Evolutionary conservation across 2,329 filamentous ascomycete species (phyloP), one percentile per base, ranked within the genome.

Genomic region (Pseudogymnoascus sp.): DNA sequence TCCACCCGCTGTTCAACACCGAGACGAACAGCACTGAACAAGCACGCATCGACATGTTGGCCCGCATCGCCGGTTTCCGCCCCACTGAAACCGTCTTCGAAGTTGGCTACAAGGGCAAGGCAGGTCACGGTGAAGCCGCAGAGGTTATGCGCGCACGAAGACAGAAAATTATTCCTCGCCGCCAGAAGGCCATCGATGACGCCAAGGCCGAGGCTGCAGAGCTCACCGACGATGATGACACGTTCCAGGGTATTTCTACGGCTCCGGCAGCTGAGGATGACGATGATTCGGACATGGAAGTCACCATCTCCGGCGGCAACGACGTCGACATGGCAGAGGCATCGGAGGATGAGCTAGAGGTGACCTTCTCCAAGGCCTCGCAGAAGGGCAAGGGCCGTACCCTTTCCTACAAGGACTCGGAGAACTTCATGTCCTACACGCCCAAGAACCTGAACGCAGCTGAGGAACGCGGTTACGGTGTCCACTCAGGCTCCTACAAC

Each of bases 1-100:
- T 93, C 11, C 91, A 97, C 73, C 82, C 88, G 5, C 79, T 99
- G 0, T 97, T 97, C 72, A 87, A 87, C 36, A 81, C 88, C 62
- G 84, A 88, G 61, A 83, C 83, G 0, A 82, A 85, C 63, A 79
- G 83, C 35, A 77, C 83, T 28, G 90, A 93, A 71, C 82, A 86
- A 65, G 87, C 90, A 60, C 85, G 93, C 33, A 86, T 92, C 60
- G 87, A 89, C 61, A 96, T 99, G 90, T 80, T 99, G 31, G 91
- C 91, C 33, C 85, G 87, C 64, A 91, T 99, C 64, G 93, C 91
- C 70, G 88, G 89, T 1, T 99, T 95, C 78, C 86, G 91, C 69
- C 95, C 96, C 0, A 82, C 87, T 47, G 95, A 99, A 76, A 97
- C 93, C 0, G 91, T 99, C n/a, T 99, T 99, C 70, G 95, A 99